These are phyloP conservation scores for Yarrowia porcina DNA, from an alignment of 805 yeast genomes.

Conservation along the genomic window DNA sequence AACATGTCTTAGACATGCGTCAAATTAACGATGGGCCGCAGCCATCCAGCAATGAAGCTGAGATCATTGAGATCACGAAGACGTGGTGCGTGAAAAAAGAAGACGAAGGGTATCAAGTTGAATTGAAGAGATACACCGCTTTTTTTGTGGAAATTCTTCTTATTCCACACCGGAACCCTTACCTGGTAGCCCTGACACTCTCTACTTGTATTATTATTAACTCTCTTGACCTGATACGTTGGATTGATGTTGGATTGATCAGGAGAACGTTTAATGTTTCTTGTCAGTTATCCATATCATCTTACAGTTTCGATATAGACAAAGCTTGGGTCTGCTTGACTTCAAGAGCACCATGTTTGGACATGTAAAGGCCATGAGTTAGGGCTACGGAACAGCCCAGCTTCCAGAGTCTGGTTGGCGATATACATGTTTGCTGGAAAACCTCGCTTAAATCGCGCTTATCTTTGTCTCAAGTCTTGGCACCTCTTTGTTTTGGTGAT, in stretches of 20 bases:
- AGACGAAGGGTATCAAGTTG: no score
- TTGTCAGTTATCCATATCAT: no score
- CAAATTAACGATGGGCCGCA: neutral
- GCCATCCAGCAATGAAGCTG: constrained; percentile 4
- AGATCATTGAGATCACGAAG: no score
- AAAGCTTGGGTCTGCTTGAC: neutral
- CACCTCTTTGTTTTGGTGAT: neutral
- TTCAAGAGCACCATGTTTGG: neutral
- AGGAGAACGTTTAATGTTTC: neutral
- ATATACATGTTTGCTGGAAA: no score
- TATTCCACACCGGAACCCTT: no score
- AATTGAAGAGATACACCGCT: no score
- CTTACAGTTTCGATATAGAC: no score
- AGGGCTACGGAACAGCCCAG: neutral
- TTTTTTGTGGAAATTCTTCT: no score
- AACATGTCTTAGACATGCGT: neutral
- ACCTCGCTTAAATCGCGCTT: neutral
- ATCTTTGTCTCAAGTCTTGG: neutral
- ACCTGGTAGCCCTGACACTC: no score
- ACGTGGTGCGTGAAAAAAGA: no score
- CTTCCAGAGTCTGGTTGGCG: no score
- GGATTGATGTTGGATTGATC: no score
- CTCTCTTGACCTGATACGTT: neutral
- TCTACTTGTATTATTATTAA: neutral
- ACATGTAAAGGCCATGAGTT: neutral